Base-by-base conservation (phyloP, 2,329 filamentous ascomycete species). In the Ophiosphaerella korrae region DNA sequence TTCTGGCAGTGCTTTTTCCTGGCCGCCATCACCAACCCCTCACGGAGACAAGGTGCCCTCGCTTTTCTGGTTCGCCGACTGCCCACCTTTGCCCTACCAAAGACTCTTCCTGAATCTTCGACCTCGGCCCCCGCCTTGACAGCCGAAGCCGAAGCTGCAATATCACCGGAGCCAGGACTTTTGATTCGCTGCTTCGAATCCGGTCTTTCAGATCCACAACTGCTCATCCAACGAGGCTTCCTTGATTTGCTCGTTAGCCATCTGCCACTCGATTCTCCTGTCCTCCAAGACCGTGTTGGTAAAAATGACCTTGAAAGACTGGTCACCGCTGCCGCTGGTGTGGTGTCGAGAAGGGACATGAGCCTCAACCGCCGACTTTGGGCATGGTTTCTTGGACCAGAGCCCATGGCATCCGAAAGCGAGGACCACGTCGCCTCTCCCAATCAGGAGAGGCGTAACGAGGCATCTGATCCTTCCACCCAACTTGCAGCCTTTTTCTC, bases 1-100 rank as follows among this genome's bases (percentile, higher is more conserved):
- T 99, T 97, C 72, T 99, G 94, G 94, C 94, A 99, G 76, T 97
- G 92, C 71, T 88, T 99, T 68, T 97, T 99, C 66, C 78, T 99
- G 14, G 91, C 93, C 8, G 88, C 90, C 14, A 94, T 99, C 53
- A 97, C 94, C 1, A 93, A 92, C 65, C 84, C 90, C 36, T 92
- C 87, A 53, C 84, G 93, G 53, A 86, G 94, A 48, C 86, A 90
- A 57, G 94, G 94, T 23, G 92, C 92, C 34, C 79, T 99, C 51
- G 92, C 92, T 29, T 99, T 95, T 72, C 79, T 99, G 35, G 81
- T 85, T 42, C 87, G 92, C 50, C 86, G 85, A 64, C 78, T 99
- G 26, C 94, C 95, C 16, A 88, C 83, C 60, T 78, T 96, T 47
- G 85, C 83, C 6, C 58, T 60, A 14, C 41, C 55, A 6, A 55